Evolutionary conservation across 2,329 filamentous ascomycete species (phyloP), one percentile per base, ranked within the genome.

Genomic region (Colletotrichum lindemuthianum): DNA sequence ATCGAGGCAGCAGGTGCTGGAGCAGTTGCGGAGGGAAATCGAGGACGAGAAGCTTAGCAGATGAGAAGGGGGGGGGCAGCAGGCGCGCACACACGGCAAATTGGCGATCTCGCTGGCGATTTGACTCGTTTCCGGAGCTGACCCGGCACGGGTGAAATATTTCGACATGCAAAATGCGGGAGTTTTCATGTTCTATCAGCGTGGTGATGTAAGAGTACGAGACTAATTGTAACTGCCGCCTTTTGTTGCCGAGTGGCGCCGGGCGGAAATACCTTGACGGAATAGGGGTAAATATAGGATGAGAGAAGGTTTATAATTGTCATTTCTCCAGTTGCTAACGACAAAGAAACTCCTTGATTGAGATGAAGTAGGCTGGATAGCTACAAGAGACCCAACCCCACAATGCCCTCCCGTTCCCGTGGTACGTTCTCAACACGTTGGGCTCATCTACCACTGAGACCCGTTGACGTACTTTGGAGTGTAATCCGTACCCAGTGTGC

Each of bases 21-120:
- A 91, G 51, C 90, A 92, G 75, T 75, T 98, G 74, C 87, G 88
- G 78, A 84, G 88, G 74, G 89, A 97, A 79, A 91, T 98, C 77
- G 93, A 97, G 72, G 90, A 92, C 24, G 94, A 95, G 85, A 96
- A 92, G 82, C 80, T 81, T 64, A 81, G 83, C 66, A 79, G 81
- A 77, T 83, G 68, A 52, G 44, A 41, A 8, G 36, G 8, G 15
- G 15, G 13, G 43, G 11, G 10, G 15, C 16, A 16, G 12, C 11
- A 57, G n/a, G 32, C 12, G 32, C 12, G n/a, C 37, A n/a, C 33
- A 41, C n/a, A 33, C 16, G 45, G 24, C 24, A 24, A 24, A 24
- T 24, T 24, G 24, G 24, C 24, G 24, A 24, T 24, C 24, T 24
- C 24, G 24, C 4, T 24, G 24, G 40, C 36, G 44, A 24, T 37